Evolutionary conservation across 768 basidiomycete species (phyloP), one percentile per base, ranked within the genome.

Genomic region (Collybia nuda): DNA sequence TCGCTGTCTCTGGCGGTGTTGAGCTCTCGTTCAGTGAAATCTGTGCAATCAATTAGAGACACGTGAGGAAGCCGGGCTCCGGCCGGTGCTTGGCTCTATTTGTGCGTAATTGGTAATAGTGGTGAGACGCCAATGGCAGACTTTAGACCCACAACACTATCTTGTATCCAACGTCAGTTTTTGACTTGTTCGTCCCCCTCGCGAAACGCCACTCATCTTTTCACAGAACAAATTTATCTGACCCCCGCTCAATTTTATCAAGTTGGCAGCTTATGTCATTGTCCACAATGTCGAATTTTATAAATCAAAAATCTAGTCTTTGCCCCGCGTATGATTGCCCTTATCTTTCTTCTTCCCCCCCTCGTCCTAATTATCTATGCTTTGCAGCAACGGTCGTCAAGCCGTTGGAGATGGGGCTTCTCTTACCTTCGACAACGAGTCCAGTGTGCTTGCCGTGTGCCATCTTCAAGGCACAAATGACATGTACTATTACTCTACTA

Each of bases 381-480:
- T 48, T 29, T 59, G 35, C 67, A 93, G 91, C 91, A 93, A 93
- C 90, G 91, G 89, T 74, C 83, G 89, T 89, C 86, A 84, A 76
- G 80, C 86, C 90, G 91, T 93, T 93, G 91, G 90, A 74, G 91
- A 93, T 92, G 91, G 91, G 91, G 91, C 91, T 83, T 78, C 76
- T 70, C 74, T 76, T 74, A 78, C 79, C 74, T 80, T 82, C 82
- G 85, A 86, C 85, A 78, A 72, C 71, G 78, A 82, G 73, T 81
- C 88, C 58, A 88, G 77, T 71, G 86, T 92, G 65, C 81, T 92
- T 71, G 91, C 91, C 55, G 85, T 92, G 60, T 90, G 88, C 81
- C 87, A 88, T 55, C 74, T 90, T 59, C 82, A 91, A 65, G 91
- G 89, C 79, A 81, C 73, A 44, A 78, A 85, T 63, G 79, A 90